These are phyloP conservation scores for Melanogaster broomeanus DNA, from an alignment of 768 basidiomycete species.

Conservation along the genomic window DNA sequence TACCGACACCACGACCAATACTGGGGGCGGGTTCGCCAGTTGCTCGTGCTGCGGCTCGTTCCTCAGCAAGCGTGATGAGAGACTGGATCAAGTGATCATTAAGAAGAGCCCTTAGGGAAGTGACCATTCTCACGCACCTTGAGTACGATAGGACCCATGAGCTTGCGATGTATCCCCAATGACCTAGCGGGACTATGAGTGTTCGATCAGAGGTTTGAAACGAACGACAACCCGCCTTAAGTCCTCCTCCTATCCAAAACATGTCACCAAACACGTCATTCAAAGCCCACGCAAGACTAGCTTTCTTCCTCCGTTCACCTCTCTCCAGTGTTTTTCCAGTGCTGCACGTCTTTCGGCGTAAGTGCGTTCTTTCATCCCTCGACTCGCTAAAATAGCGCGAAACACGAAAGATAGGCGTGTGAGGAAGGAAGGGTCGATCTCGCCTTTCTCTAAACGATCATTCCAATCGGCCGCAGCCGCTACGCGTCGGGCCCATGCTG, in stretches of 20 bases:
- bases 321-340: constrained; percentile 47
- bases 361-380: constrained; percentile 6
- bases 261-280: constrained; percentile 58
- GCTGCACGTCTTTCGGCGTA: constrained; percentile 28
- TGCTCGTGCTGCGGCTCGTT: constrained; percentile 41
- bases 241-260: constrained; percentile 65
- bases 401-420: constrained; percentile 45
- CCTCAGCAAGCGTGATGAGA: constrained; percentile 62
- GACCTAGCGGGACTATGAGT: constrained; percentile 38
- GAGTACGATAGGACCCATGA: constrained; percentile 66
- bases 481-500: constrained; percentile 52
- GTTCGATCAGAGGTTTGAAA: not conserved
- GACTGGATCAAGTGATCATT: constrained; percentile 33
- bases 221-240: constrained; percentile 40
- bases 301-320: constrained; percentile 43
- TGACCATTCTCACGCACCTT: constrained; percentile 37
- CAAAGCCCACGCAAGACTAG: constrained; percentile 60
- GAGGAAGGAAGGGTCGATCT: constrained; percentile 41
- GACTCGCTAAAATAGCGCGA: constrained; percentile 6
- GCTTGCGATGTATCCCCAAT: constrained; percentile 59
- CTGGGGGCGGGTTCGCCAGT: constrained; percentile 36
- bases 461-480: constrained; percentile 59
- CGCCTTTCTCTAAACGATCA: constrained; percentile 43
- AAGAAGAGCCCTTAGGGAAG: not conserved
- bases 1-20: constrained; percentile 58